A percentile compares a stretch with the other conserved stretches of the same genome.
Conservation (phyloP, 2,329 filamentous ascomycete species). For the Aspergillus spinulosporus region DNA sequence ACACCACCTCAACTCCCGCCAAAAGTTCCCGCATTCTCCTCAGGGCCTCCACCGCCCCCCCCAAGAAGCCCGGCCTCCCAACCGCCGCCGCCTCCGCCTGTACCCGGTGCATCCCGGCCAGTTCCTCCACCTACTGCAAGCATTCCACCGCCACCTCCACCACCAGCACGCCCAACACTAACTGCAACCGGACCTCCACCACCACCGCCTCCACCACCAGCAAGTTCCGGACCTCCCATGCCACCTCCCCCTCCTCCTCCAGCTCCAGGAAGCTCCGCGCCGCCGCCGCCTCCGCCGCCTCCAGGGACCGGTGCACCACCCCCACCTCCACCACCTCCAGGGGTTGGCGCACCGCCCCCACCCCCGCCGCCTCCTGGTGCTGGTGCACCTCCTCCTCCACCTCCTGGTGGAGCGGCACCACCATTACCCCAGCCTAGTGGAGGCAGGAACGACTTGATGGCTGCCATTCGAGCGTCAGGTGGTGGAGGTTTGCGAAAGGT, state of each 20-base stretch:
- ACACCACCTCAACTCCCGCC: constrained; percentile 53
- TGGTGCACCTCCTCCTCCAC: constrained; percentile 40
- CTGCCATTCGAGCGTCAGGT: constrained; percentile 52
- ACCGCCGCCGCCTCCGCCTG: constrained; percentile 43
- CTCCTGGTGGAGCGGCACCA: constrained; percentile 39
- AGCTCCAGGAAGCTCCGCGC: constrained; percentile 8
- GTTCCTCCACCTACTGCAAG: constrained; percentile 34
- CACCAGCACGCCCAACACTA: constrained; percentile 14
- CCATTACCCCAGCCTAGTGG: constrained; percentile 46
- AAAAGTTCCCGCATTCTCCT: constrained; percentile 39
- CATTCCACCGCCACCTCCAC: constrained; percentile 30
- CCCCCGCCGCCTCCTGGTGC: too few species aligned
- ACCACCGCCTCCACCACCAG: constrained; percentile 36
- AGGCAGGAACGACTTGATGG: constrained; percentile 47
- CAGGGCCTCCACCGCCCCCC: constrained; percentile 60
- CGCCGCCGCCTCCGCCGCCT: constrained; percentile 38
- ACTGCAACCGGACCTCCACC: constrained; percentile 23
- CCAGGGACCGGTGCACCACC: constrained; percentile 34
- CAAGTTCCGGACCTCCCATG: constrained; percentile 19
- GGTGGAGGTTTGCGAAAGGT: constrained; percentile 49
- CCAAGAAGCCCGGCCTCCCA: constrained; percentile 41
- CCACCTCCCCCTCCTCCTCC: constrained; percentile 41
- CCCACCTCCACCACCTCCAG: constrained; percentile 36
- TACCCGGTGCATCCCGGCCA: constrained; percentile 36
- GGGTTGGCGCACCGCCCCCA: constrained; percentile 12